phyloP scores from a whole-genome alignment of 164 flowering plant species.

The Piper longum region DNA sequence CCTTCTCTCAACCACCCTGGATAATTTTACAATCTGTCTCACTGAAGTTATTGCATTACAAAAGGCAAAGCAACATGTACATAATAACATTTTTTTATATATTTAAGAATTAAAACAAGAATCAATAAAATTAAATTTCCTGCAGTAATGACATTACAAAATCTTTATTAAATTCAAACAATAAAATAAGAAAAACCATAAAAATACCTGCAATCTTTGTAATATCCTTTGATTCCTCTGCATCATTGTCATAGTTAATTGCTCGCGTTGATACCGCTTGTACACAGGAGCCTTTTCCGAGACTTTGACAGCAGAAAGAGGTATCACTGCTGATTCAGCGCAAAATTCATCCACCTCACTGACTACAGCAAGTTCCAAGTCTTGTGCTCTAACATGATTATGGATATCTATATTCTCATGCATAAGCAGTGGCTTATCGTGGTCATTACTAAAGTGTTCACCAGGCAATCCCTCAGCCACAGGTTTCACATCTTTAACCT shows the following conservation, averaged over 20 bases:
- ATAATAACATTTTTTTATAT: no score
- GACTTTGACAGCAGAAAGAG: constrained; percentile 8
- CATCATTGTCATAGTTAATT: constrained; percentile 20
- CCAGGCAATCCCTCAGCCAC: constrained; percentile 9
- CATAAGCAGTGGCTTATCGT: constrained; percentile 8
- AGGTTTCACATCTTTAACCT: constrained; percentile 7
- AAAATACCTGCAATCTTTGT: constrained; percentile 44
- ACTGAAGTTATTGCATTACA: no score
- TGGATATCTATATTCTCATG: constrained; percentile 10
- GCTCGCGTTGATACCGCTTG: constrained; percentile 33
- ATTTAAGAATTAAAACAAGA: neutral
- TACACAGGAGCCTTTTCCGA: constrained; percentile 17
- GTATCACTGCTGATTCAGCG: constrained; percentile 13
- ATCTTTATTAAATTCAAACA: neutral
- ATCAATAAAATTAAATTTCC: neutral
- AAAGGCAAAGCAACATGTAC: no score
- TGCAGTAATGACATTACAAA: neutral
- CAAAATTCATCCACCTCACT: constrained; percentile 9
- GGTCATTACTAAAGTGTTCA: constrained; percentile 12
- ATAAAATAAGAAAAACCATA: neutral
- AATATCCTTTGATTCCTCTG: constrained; percentile 54
- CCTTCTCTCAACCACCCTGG: no score
- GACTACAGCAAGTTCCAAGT: constrained; percentile 16
- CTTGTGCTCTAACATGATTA: constrained; percentile 10
- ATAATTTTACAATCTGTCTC: no score